Evolutionary conservation across 768 basidiomycete genomes (phyloP).

Genomic region (Leccinum truebloodii): DNA sequence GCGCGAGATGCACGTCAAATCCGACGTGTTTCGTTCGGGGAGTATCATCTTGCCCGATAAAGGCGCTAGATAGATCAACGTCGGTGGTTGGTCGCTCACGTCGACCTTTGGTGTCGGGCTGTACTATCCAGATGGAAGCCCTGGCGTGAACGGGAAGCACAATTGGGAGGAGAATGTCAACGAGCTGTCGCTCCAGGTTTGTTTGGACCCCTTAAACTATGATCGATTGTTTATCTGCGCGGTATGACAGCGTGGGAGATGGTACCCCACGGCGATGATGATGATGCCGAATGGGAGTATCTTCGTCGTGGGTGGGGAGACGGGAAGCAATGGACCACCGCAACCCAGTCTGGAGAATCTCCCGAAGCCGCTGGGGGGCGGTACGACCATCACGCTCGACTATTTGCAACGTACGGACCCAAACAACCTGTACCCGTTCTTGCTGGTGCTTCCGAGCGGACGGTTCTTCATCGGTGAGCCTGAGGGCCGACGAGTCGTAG

Average conservation of each 20-base stretch:
- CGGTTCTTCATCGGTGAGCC: slow-evolving; percentile 73
- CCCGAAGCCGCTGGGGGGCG: slow-evolving; percentile 64
- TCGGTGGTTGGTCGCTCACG: slow-evolving; percentile 57
- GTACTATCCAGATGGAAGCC: slow-evolving; percentile 68
- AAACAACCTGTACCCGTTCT: slow-evolving; percentile 79
- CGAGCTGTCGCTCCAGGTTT: slow-evolving; percentile 55
- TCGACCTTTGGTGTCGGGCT: slow-evolving; percentile 75
- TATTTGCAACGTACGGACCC: slow-evolving; percentile 75
- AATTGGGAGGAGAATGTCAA: slow-evolving; percentile 78
- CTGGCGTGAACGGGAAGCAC: slow-evolving; percentile 70
- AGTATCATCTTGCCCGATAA: slow-evolving; percentile 76
- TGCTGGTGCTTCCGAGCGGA: slow-evolving; percentile 68
- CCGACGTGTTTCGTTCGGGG: slow-evolving; percentile 80
- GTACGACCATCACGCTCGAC: slow-evolving; percentile 60
- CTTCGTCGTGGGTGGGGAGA: slow-evolving; percentile 74
- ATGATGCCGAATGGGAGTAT: slow-evolving; percentile 75
- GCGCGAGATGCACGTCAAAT: slow-evolving; percentile 71
- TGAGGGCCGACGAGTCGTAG: slow-evolving; percentile 18
- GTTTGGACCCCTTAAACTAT: slow-evolving; percentile 2
- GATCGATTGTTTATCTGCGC: too few relatives aligned
- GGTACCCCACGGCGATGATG: slow-evolving; percentile 72
- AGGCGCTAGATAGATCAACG: slow-evolving; percentile 40
- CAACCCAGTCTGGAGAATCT: slow-evolving; percentile 73
- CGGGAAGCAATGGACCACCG: slow-evolving; percentile 66
- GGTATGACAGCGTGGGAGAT: slow-evolving; percentile 55